phyloP scores from a whole-genome alignment of 2,329 filamentous ascomycete genomes.

The Coleophoma crateriformis region DNA sequence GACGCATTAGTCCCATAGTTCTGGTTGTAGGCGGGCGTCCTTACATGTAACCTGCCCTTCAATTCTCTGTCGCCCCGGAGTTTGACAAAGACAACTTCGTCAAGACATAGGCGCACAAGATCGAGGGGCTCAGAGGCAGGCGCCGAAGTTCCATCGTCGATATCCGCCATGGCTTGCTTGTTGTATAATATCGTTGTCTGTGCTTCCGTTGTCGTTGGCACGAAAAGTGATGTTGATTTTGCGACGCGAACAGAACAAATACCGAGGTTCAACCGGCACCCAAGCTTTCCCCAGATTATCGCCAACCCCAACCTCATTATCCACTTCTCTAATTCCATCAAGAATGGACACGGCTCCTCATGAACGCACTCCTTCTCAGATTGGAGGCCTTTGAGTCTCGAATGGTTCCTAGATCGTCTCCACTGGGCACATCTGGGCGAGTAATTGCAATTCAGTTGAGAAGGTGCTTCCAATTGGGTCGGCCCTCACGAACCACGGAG shows the following conservation, averaged over 20 bases:
- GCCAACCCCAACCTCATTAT: neutral
- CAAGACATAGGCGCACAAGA: conserved; percentile 86
- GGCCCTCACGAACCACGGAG: neutral
- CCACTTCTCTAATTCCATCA: conserved; percentile 3
- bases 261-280: too few relatives aligned
- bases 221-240: neutral
- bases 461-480: conserved; percentile 6
- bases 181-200: neutral
- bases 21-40: conserved; percentile 25
- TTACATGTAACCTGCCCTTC: conserved; percentile 88
- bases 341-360: conserved; percentile 3
- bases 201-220: neutral
- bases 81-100: conserved; percentile 97
- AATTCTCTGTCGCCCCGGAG: conserved; percentile 91
- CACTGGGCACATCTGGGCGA: conserved; percentile 14
- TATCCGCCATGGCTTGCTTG: conserved; percentile 67
- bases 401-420: conserved; percentile 15
- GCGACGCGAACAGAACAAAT: too few relatives aligned
- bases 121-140: conserved; percentile 89
- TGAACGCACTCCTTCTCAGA: conserved; percentile 12
- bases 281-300: conserved; percentile 1
- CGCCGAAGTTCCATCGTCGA: conserved; percentile 61
- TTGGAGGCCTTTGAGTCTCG: conserved; percentile 21
- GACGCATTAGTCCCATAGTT: conserved; percentile 10
- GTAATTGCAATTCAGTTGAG: conserved; percentile 15